Base-by-base conservation (phyloP, 2,329 filamentous ascomycete species). In the Diaporthe amygdali region DNA sequence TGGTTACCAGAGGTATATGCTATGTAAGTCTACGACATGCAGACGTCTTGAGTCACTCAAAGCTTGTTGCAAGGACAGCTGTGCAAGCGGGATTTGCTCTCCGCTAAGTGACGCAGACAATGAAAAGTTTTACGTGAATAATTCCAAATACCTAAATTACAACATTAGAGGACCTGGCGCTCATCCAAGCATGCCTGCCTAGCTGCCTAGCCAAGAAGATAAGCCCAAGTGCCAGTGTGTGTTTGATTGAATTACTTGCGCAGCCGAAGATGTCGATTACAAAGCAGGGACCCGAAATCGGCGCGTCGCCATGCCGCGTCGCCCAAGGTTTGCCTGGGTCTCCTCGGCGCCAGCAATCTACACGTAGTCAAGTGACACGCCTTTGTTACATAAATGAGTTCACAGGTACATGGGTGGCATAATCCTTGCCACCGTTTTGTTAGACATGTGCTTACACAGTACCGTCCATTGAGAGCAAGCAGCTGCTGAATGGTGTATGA, bases 201-300 rank as follows among this genome's bases (percentile, higher is more conserved):
- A 27, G 27, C 55, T 44, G 55, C 37, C 56, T 63, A 27, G 56
- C 25, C 39, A 63, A 63, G 41, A 41, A 34, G 56, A 63, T 63
- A 63, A n/a, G 41, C 39, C 20, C 25, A 14, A 63, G n/a, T n/a
- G n/a, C n/a, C n/a, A 32, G 41, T 15, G 41, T 17, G 25, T 63
- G 20, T 27, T 25, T 63, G 41, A 39, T 25, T 47, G 41, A 61
- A 32, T 46, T 44, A 32, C 25, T 32, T n/a, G 56, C 15, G 56
- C 39, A 46, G 39, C 39, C 41, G 41, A 63, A 20, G n/a, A 47
- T 10, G 30, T 64, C 14, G 44, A 68, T 68, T 59, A 68, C 66
- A 41, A 68, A 68, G 66, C 66, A 68, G 6, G 8, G 14, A 59
- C n/a, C 41, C 52, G 52, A 59, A 22, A 68, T 68, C 52, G 66